Conservation (phyloP, 2,329 filamentous ascomycete genomes). For the Aschersonia sp. region DNA sequence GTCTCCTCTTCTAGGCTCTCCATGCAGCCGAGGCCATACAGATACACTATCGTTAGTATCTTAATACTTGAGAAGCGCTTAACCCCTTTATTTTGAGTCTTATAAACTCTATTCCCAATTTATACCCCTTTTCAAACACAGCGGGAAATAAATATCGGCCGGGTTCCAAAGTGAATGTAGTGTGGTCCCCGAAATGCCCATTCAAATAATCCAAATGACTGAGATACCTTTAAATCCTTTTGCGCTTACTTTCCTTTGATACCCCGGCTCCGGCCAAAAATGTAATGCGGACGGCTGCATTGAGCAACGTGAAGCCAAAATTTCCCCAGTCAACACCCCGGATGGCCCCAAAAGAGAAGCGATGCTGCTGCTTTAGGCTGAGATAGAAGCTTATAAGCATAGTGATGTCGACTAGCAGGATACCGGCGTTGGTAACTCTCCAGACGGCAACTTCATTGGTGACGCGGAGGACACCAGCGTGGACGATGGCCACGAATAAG, state of each 20-base stretch:
- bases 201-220: not conserved
- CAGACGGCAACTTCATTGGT: not conserved
- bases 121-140: too few species aligned
- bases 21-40: too few species aligned
- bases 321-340: not conserved
- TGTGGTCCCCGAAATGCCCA: not conserved
- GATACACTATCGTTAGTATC: too few species aligned
- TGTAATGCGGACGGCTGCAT: not conserved
- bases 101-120: too few species aligned
- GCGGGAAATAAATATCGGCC: not conserved
- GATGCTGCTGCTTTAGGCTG: not conserved
- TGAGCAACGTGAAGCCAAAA: not conserved
- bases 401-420: not conserved
- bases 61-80: too few species aligned
- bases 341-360: not conserved
- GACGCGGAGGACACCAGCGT: not conserved
- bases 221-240: not conserved
- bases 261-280: not conserved
- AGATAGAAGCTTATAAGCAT: not conserved
- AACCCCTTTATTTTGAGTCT: too few species aligned
- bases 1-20: too few species aligned
- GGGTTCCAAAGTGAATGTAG: not conserved
- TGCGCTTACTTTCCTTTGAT: not conserved
- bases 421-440: not conserved
- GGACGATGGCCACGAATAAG: not conserved